Conservation (phyloP, 345 rosid genomes). For the Toxicodendron radicans region DNA sequence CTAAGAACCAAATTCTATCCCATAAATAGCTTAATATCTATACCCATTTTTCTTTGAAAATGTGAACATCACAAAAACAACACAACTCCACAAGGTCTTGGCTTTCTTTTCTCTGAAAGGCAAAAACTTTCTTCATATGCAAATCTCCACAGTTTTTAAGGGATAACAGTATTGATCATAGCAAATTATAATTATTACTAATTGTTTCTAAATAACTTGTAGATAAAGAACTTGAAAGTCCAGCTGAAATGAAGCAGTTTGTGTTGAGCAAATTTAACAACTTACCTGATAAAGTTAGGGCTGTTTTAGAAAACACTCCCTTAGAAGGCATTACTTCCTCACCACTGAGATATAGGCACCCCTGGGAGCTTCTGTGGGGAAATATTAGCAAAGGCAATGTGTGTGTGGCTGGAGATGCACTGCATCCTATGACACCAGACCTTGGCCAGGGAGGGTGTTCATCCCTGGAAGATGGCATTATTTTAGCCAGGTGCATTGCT, state of each 20-base stretch:
- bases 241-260: slow-evolving; percentile 39
- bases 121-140: too few relatives aligned
- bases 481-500: slow-evolving; percentile 63
- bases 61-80: too few relatives aligned
- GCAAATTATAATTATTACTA: too few relatives aligned
- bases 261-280: slow-evolving; percentile 41
- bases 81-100: too few relatives aligned
- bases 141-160: too few relatives aligned
- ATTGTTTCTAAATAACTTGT: background rate
- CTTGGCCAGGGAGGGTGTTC: slow-evolving; percentile 71
- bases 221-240: slow-evolving; percentile 31
- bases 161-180: too few relatives aligned
- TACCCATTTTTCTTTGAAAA: too few relatives aligned
- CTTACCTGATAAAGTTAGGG: slow-evolving; percentile 35
- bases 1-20: too few relatives aligned
- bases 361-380: slow-evolving; percentile 61
- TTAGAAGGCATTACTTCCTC: slow-evolving; percentile 32
- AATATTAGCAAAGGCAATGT: slow-evolving; percentile 58
- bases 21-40: too few relatives aligned
- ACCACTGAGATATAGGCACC: slow-evolving; percentile 40
- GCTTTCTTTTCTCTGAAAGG: too few relatives aligned
- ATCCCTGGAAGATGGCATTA: slow-evolving; percentile 63
- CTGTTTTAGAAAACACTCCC: slow-evolving; percentile 37
- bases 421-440: slow-evolving; percentile 80
- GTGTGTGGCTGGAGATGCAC: slow-evolving; percentile 73